phyloP scores from a whole-genome alignment of 2,329 filamentous ascomycete species.

The Colletotrichum tanaceti region DNA sequence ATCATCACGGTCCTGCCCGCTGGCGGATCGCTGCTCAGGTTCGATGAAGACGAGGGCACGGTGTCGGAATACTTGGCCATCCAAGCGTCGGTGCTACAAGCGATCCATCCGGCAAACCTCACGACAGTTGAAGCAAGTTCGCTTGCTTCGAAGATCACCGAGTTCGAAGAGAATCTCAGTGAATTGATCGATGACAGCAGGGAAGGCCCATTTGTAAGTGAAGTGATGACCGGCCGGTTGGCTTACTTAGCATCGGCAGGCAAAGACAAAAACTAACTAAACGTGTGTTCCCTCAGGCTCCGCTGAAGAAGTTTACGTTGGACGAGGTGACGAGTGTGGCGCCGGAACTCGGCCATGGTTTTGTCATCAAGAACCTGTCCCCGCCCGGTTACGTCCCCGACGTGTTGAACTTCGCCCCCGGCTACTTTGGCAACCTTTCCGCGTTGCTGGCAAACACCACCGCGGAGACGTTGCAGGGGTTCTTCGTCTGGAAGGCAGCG shows the following conservation, averaged over 20 bases:
- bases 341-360: conserved; percentile 66
- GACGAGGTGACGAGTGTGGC: conserved; percentile 64
- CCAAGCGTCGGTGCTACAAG: not conserved
- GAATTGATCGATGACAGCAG: not conserved
- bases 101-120: not conserved
- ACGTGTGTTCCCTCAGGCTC: not conserved
- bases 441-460: conserved; percentile 64
- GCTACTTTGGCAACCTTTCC: conserved; percentile 69
- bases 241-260: too few relatives aligned
- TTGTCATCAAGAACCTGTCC: conserved; percentile 63
- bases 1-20: not conserved
- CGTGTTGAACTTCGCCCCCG: conserved; percentile 61
- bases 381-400: conserved; percentile 54
- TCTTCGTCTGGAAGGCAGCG: conserved; percentile 73
- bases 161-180: not conserved
- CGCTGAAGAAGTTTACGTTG: conserved; percentile 47
- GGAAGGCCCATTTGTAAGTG: not conserved
- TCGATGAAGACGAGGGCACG: not conserved
- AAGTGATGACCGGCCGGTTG: too few relatives aligned
- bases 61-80: not conserved
- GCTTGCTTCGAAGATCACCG: conserved; percentile 43
- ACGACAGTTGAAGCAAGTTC: conserved; percentile 7
- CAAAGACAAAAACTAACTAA: too few relatives aligned
- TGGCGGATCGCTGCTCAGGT: not conserved
- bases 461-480: conserved; percentile 67